Evolutionary conservation across 1,284 basidiomycete genomes (phyloP).

Genomic region (Tilletiaria anomala): DNA sequence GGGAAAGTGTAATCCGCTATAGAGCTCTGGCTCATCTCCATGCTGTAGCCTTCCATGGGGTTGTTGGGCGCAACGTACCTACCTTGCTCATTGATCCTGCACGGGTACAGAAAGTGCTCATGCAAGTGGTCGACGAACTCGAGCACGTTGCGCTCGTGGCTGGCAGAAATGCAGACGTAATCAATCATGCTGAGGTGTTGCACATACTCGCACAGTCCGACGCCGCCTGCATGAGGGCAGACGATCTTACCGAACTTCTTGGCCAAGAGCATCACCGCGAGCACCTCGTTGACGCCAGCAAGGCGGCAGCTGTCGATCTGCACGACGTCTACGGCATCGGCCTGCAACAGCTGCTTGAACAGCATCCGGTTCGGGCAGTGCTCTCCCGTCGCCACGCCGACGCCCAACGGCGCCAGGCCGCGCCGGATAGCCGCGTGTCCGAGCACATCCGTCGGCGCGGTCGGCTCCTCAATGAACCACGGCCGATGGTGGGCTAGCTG

Average conservation of each 20-base stretch:
- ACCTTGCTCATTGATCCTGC: slow-evolving; percentile 69
- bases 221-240: slow-evolving; percentile 87
- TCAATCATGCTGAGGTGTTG: slow-evolving; percentile 57
- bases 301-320: slow-evolving; percentile 90
- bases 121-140: slow-evolving; percentile 69
- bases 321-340: slow-evolving; percentile 83
- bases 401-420: slow-evolving; percentile 63
- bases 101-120: slow-evolving; percentile 78
- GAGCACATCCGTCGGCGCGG: slow-evolving; percentile 15
- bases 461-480: too few relatives aligned
- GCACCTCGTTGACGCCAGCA: slow-evolving; percentile 80
- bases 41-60: slow-evolving; percentile 41
- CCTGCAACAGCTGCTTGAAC: slow-evolving; percentile 92
- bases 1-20: too few relatives aligned
- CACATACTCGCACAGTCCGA: slow-evolving; percentile 85
- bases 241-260: slow-evolving; percentile 55
- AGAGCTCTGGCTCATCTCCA: slow-evolving; percentile 42
- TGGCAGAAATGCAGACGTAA: slow-evolving; percentile 76
- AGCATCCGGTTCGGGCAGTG: slow-evolving; percentile 83
- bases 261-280: slow-evolving; percentile 83
- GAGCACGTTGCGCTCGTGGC: slow-evolving; percentile 83
- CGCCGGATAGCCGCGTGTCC: slow-evolving; percentile 65
- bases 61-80: slow-evolving; percentile 64
- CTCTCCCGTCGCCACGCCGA: slow-evolving; percentile 89
- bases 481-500: too few relatives aligned